Base-by-base conservation (phyloP, 768 basidiomycete species). In the Myochromella boudieri region DNA sequence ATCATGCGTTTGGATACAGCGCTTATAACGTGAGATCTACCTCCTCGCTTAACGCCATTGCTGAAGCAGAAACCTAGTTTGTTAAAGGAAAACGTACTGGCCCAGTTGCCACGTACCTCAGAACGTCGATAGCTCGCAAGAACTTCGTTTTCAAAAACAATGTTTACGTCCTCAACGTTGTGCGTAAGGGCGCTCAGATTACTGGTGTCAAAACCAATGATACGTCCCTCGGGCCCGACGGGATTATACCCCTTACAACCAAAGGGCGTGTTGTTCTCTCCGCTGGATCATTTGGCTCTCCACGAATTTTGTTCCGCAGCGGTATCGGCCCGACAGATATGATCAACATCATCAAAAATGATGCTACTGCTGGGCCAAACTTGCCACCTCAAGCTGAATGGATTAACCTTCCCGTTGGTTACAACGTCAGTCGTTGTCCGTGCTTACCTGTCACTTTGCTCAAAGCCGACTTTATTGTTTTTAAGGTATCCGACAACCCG, bases 121-220 rank as follows among this genome's bases (percentile, higher is more conserved):
- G 74, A 46, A 77, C 81, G 12, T 78, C 82, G 4, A 63, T 66
- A 39, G 65, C 69, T 9, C 75, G 82, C 15, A 57, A 65, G 6
- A 82, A 82, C 64, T 72, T 82, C 53, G 68, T 66, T 1, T 74
- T 74, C 65, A 74, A 67, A 53, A 67, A 75, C 42, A 72, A 77
- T 55, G 72, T 70, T 18, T 63, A 67, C 26, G 82, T 78, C 28
- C 63, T 67, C 20, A 74, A 76, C 55, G 74, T 84, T 44, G 74
- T 77, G 15, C 80, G 82, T 36, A 80, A 78, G 49, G 79, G 81
- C 31, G 62, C 73, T 21, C 64, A 67, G 36, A 78, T 84, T 54
- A 74, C 72, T 27, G 81, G 82, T 54, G 81, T 84, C 17, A 71
- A 76, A 59, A 82, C 81, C 22, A 81, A 83, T 65, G 73, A 84